Conservation (phyloP, 75 land plant species). For the Pinus albicaulis region DNA sequence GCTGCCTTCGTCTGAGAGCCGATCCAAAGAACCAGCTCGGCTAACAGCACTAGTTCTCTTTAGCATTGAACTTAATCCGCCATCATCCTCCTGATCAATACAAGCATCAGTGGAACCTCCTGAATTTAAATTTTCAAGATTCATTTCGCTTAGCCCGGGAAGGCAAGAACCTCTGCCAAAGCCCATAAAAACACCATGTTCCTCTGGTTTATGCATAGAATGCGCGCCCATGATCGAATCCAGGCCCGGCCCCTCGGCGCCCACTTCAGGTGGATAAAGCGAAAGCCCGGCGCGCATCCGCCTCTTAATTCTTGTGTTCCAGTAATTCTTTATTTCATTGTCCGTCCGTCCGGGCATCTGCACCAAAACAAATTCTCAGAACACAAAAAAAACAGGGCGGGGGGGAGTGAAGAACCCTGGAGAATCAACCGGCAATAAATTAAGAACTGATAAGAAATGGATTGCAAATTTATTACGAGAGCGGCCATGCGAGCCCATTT, state of each 20-base stretch:
- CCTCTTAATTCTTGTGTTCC: slow-evolving; percentile 54
- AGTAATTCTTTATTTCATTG: slow-evolving; percentile 60
- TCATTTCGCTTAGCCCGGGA: no score
- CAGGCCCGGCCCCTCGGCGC: no score
- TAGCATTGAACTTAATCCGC: no score
- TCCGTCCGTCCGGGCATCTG: slow-evolving; percentile 60
- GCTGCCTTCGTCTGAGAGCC: slow-evolving; percentile 22
- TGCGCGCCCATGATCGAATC: no score
- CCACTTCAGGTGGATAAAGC: slow-evolving; percentile 32
- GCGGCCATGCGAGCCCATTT: slow-evolving; percentile 73
- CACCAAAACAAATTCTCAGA: not conserved
- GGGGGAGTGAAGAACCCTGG: not conserved
- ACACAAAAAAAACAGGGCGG: not conserved
- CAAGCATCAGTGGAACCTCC: no score
- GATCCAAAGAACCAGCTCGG: slow-evolving; percentile 8
- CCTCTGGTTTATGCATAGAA: no score
- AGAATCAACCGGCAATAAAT: slow-evolving; percentile 8
- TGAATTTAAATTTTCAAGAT: no score
- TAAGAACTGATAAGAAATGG: not conserved
- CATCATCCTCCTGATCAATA: no score
- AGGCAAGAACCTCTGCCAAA: no score
- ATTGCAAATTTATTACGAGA: slow-evolving; percentile 14
- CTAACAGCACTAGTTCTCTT: not conserved
- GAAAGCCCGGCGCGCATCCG: slow-evolving; percentile 45
- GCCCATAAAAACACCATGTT: no score